These are phyloP conservation scores for Botryococcus braunii DNA, from an alignment of 163 green algal genomes.

Conservation along the genomic window DNA sequence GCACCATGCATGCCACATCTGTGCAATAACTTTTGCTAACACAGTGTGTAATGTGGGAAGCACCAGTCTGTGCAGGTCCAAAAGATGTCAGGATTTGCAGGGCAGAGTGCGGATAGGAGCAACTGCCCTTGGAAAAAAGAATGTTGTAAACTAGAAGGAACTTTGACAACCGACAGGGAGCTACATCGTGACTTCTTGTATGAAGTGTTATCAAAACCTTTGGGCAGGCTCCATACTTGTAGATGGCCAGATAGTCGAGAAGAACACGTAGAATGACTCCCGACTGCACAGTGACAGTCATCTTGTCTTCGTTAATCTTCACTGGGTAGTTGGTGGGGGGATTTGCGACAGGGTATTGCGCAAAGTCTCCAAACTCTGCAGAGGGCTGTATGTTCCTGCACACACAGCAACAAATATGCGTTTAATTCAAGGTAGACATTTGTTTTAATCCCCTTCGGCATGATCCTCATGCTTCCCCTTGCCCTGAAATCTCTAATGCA, in stretches of 20 bases:
- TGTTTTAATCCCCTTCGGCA: neutral
- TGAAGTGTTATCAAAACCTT: no score
- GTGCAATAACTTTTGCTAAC: no score
- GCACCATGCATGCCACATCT: no score
- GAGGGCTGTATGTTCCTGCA: constrained; percentile 10
- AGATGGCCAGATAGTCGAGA: constrained; percentile 43
- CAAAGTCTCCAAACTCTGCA: neutral
- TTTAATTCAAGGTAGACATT: neutral
- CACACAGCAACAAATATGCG: neutral
- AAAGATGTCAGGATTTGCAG: no score
- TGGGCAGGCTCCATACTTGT: constrained; percentile 17
- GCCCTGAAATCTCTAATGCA: neutral
- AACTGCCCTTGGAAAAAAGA: no score
- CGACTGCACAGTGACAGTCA: constrained; percentile 39
- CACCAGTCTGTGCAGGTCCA: no score
- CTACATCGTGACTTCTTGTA: no score
- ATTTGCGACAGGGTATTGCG: no score
- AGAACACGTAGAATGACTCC: constrained; percentile 40
- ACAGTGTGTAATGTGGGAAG: no score
- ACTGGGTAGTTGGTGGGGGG: constrained; percentile 17
- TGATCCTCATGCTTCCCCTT: neutral
- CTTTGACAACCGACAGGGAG: no score
- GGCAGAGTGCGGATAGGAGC: no score
- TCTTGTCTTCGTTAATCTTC: constrained; percentile 28
- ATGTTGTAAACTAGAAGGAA: no score